Conservation (phyloP, 75 land plant genomes). For the Cryptomeria japonica region DNA sequence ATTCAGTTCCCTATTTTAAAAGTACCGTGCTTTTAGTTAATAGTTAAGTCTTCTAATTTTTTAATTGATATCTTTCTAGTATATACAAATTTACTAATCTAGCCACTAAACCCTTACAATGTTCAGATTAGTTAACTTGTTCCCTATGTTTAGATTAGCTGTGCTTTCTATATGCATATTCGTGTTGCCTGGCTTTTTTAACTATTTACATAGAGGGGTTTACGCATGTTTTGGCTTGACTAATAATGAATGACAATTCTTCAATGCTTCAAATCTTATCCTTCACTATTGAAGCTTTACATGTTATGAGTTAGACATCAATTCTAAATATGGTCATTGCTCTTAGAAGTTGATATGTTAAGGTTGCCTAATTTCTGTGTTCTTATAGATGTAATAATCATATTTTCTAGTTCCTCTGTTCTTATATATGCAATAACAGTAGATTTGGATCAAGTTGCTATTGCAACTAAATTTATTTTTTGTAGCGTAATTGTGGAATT, state of each 20-base stretch:
- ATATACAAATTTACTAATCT: not conserved
- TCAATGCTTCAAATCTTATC: not conserved
- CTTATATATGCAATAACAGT: not conserved
- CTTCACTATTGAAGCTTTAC: too few species aligned
- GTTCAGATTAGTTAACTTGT: not conserved
- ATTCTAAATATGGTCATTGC: not conserved
- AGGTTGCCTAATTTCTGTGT: not conserved
- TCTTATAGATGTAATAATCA: not conserved
- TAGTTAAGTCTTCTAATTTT: not conserved
- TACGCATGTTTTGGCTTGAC: not conserved
- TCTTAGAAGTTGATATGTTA: not conserved
- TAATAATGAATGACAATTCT: too few species aligned
- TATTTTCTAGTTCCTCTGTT: not conserved
- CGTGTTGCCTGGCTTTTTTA: not conserved
- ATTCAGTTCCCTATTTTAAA: not conserved
- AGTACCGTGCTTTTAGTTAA: not conserved
- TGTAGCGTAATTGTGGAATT: not conserved
- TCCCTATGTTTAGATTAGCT: not conserved
- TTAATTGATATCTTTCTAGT: not conserved
- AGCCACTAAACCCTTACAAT: not conserved
- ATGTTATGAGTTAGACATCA: not conserved
- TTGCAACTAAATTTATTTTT: not conserved
- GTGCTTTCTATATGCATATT: not conserved
- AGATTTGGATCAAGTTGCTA: not conserved
- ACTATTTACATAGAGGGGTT: not conserved